Evolutionary conservation across 2,329 filamentous ascomycete species (phyloP).

Genomic region (Emericellopsis cladophorae): DNA sequence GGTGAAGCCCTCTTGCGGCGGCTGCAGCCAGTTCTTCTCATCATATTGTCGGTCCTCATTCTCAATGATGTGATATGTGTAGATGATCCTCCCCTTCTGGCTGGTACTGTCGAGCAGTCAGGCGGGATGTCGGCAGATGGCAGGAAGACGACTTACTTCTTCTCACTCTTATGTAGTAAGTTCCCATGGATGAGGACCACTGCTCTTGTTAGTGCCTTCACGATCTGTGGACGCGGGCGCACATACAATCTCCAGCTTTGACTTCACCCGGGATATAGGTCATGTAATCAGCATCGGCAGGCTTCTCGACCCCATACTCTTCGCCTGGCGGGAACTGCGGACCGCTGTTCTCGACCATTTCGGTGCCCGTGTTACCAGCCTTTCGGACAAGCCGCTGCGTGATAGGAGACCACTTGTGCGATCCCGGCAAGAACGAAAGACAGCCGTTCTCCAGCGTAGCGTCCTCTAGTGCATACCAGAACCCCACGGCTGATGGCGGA

Average conservation of each 20-base stretch:
- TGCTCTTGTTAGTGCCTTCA: not conserved
- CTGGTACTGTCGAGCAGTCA: conserved; percentile 34
- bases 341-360: conserved; percentile 60
- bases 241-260: conserved; percentile 57
- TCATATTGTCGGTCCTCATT: conserved; percentile 65
- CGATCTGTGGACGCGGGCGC: not conserved
- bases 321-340: conserved; percentile 45
- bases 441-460: conserved; percentile 79
- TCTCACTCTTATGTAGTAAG: conserved; percentile 89
- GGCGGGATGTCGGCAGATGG: not conserved
- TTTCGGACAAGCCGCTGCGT: conserved; percentile 63
- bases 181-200: conserved; percentile 94
- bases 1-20: conserved; percentile 68
- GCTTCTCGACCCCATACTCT: conserved; percentile 31
- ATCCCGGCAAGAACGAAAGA: conserved; percentile 73
- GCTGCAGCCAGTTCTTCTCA: conserved; percentile 84
- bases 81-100: conserved; percentile 79
- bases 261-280: conserved; percentile 71
- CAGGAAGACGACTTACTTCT: conserved; percentile 36
- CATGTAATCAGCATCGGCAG: conserved; percentile 20
- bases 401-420: conserved; percentile 62
- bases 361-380: conserved; percentile 40
- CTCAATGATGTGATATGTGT: conserved; percentile 96
- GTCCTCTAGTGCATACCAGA: conserved; percentile 96
- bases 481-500: conserved; percentile 80